These are phyloP conservation scores for Gilbertella persicaria DNA, from an alignment of 371 early-diverging fungal species.

Conservation along the genomic window DNA sequence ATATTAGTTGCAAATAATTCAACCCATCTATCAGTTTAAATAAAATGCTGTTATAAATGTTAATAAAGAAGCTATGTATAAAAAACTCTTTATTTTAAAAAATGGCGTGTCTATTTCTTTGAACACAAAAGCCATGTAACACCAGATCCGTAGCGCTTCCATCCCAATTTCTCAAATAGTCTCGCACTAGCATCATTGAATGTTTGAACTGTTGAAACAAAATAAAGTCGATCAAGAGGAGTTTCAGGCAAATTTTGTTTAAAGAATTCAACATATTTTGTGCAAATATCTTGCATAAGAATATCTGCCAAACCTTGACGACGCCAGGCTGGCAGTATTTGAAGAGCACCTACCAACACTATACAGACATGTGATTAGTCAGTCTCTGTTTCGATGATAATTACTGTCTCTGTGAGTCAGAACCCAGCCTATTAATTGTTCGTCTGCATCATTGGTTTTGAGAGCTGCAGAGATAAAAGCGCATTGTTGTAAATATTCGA, in stretches of 20 bases:
- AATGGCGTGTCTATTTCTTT: background rate
- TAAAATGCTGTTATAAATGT: too few relatives aligned
- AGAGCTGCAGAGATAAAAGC: constrained; percentile 3
- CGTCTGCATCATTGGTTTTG: constrained; percentile 2
- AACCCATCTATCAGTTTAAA: too few relatives aligned
- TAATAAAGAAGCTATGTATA: too few relatives aligned
- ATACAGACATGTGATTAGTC: background rate
- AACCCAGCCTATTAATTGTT: constrained; percentile 13
- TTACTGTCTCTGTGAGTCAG: constrained; percentile 18
- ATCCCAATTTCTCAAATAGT: constrained; percentile 6
- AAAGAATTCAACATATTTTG: constrained; percentile 2
- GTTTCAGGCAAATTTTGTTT: background rate
- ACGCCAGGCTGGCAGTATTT: constrained; percentile 11
- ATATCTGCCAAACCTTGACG: constrained; percentile 11
- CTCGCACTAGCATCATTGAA: constrained; percentile 6
- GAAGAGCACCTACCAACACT: constrained; percentile 14
- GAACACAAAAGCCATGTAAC: background rate
- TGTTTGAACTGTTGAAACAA: constrained; percentile 5
- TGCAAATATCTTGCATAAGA: constrained; percentile 2
- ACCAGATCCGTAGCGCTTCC: constrained; percentile 2
- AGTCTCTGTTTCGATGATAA: background rate
- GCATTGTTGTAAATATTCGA: constrained; percentile 6
- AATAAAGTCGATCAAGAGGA: background rate
- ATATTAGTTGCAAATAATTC: too few relatives aligned
- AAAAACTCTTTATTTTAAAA: too few relatives aligned